Conservation (phyloP, 2,329 filamentous ascomycete genomes). For the Xylaria sp. region DNA sequence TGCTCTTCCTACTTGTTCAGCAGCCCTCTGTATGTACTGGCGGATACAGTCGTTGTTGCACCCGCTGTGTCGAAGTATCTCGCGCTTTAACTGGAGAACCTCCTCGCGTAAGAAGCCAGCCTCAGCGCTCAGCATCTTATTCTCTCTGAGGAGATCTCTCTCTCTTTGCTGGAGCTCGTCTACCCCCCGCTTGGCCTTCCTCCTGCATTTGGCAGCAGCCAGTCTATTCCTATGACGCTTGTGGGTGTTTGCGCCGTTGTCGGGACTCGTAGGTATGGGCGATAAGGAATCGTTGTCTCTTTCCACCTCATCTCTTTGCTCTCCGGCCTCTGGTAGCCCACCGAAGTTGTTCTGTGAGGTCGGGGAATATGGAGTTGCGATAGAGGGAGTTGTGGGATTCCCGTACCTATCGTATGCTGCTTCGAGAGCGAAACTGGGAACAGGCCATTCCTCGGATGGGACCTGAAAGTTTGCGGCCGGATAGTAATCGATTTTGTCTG, state of each 20-base stretch:
- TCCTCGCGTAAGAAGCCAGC: constrained; percentile 45
- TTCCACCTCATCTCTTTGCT: not conserved
- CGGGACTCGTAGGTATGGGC: constrained; percentile 1
- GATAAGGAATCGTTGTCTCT: not conserved
- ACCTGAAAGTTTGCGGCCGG: not conserved
- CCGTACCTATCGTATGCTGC: not conserved
- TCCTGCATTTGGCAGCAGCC: constrained; percentile 65
- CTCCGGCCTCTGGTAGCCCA: not conserved
- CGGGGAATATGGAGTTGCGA: not conserved
- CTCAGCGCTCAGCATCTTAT: constrained; percentile 42
- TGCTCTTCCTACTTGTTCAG: constrained; percentile 12
- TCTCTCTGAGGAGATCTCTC: constrained; percentile 42
- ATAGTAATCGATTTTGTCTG: not conserved
- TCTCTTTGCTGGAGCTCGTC: constrained; percentile 57
- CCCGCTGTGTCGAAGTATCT: constrained; percentile 48
- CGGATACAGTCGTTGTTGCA: constrained; percentile 47
- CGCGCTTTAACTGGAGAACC: constrained; percentile 47
- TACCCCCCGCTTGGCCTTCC: constrained; percentile 65
- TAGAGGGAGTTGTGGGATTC: not conserved
- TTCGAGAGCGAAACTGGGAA: not conserved
- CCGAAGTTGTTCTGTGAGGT: constrained; percentile 6
- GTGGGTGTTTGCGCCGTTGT: constrained; percentile 6
- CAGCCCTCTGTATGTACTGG: constrained; percentile 35
- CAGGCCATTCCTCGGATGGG: constrained; percentile 17
- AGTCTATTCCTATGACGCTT: constrained; percentile 59